phyloP scores from a whole-genome alignment of 495 filamentous ascomycete species.

The Parachaetomium inaequale region DNA sequence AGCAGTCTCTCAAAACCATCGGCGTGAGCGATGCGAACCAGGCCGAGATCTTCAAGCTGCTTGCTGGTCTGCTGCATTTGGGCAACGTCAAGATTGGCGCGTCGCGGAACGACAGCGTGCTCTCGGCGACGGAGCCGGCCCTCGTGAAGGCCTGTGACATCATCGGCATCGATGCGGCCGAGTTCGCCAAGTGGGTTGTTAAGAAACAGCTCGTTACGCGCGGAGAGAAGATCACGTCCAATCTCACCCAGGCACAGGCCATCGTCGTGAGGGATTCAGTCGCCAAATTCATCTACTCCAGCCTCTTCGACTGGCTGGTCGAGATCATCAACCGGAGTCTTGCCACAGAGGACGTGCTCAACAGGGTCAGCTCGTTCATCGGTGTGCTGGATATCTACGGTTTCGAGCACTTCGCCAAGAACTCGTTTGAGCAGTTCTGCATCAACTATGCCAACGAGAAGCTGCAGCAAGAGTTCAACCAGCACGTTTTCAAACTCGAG shows the following conservation, averaged over 20 bases:
- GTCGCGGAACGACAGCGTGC: slow-evolving; percentile 78
- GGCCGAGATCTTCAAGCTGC: slow-evolving; percentile 80
- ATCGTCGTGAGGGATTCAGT: slow-evolving; percentile 95
- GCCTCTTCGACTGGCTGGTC: slow-evolving; percentile 97
- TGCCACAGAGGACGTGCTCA: slow-evolving; percentile 82
- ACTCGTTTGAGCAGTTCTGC: slow-evolving; percentile 99
- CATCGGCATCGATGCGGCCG: slow-evolving; percentile 77
- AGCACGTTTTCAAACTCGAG: slow-evolving; percentile 99
- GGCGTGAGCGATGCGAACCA: slow-evolving; percentile 74
- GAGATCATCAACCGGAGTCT: slow-evolving; percentile 89
- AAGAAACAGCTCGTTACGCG: slow-evolving; percentile 98
- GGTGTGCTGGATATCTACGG: slow-evolving; percentile 99
- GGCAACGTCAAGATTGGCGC: slow-evolving; percentile 95
- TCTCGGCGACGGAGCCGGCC: slow-evolving; percentile 76
- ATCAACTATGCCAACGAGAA: slow-evolving; percentile 99
- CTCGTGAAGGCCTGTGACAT: slow-evolving; percentile 79
- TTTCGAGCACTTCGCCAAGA: slow-evolving; percentile 99
- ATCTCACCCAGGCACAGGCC: slow-evolving; percentile 90
- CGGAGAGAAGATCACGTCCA: slow-evolving; percentile 96
- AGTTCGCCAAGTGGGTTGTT: slow-evolving; percentile 98
- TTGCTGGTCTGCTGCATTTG: slow-evolving; percentile 89
- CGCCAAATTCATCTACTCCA: slow-evolving; percentile 98
- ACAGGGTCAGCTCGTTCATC: slow-evolving; percentile 86
- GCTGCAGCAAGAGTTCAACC: slow-evolving; percentile 98
- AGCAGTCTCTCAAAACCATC: slow-evolving; percentile 80